Percentiles rank a stretch among this genome's conserved stretches.
phyloP scores from a whole-genome alignment of 2,329 filamentous ascomycete genomes.

The Hymenoscyphus fructigenus region DNA sequence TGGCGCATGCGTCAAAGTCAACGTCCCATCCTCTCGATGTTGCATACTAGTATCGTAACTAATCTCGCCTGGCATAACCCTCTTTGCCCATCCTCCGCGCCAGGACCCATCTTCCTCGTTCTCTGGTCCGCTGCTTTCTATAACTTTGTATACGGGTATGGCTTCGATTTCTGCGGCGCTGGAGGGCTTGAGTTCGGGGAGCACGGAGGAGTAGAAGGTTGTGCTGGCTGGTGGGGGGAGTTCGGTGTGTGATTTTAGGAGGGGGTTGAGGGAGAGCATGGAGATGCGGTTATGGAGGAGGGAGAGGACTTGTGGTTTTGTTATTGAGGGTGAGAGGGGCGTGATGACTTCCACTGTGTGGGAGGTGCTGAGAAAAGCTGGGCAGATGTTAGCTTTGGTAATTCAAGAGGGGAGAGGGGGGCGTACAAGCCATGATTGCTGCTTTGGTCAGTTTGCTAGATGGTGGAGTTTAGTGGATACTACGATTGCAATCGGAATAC shows the following conservation, averaged over 20 bases:
- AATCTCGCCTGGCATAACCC: slow-evolving; percentile 30
- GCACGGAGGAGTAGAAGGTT: slow-evolving; percentile 59
- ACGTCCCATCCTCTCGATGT: slow-evolving; percentile 24
- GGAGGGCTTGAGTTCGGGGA: slow-evolving; percentile 12
- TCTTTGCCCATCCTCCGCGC: slow-evolving; percentile 63
- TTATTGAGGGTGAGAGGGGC: slow-evolving; percentile 67
- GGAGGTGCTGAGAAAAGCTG: slow-evolving; percentile 29
- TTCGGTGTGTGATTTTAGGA: slow-evolving; percentile 44
- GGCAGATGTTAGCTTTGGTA: slow-evolving; percentile 4
- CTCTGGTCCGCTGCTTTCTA: slow-evolving; percentile 38
- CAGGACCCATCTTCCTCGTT: slow-evolving; percentile 77
- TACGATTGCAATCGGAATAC: neutral
- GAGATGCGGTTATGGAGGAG: slow-evolving; percentile 74
- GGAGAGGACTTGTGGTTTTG: slow-evolving; percentile 64
- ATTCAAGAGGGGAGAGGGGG: neutral
- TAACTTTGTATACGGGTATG: slow-evolving; percentile 29
- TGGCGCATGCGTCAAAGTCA: slow-evolving; percentile 34
- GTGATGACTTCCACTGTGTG: slow-evolving; percentile 52
- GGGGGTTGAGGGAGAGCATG: slow-evolving; percentile 85
- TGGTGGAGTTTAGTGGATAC: neutral
- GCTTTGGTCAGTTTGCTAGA: neutral
- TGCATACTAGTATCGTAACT: slow-evolving; percentile 29
- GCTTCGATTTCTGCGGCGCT: slow-evolving; percentile 8
- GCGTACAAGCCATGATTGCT: slow-evolving; percentile 32
- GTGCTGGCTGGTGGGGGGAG: slow-evolving; percentile 35